These are phyloP conservation scores for Friedmanniomyces simplex DNA, from an alignment of 495 filamentous ascomycete genomes.

Conservation along the genomic window DNA sequence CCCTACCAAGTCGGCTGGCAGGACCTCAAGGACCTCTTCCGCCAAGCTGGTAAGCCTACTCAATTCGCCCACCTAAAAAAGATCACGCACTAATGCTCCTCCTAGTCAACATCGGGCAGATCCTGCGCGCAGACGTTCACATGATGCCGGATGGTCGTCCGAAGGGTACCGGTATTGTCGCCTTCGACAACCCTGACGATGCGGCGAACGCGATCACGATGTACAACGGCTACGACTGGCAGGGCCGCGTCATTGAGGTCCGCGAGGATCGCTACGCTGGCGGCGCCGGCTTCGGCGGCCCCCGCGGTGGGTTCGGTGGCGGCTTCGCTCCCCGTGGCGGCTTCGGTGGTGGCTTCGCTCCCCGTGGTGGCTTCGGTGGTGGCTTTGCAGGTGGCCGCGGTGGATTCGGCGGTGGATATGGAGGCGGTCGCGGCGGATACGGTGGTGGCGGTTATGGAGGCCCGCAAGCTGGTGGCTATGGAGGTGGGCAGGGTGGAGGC, in stretches of 20 bases:
- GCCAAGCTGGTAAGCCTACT: constrained; percentile 74
- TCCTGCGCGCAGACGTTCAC: constrained; percentile 95
- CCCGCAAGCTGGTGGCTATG: constrained; percentile 37
- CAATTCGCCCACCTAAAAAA: background rate
- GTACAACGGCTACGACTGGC: constrained; percentile 99
- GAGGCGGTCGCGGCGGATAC: constrained; percentile 36
- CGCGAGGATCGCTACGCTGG: constrained; percentile 92
- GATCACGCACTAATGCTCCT: constrained; percentile 6
- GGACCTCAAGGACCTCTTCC: constrained; percentile 97
- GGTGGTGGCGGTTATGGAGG: constrained; percentile 37
- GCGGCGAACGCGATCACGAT: constrained; percentile 90
- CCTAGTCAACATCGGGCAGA: constrained; percentile 55
- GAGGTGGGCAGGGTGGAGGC: constrained; percentile 31
- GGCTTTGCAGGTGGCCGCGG: constrained; percentile 37
- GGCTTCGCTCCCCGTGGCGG: constrained; percentile 38
- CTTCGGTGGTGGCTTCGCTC: constrained; percentile 34
- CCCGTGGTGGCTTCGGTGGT: constrained; percentile 39
- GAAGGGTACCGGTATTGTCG: constrained; percentile 92
- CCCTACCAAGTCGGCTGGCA: constrained; percentile 98
- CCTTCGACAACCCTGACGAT: constrained; percentile 88
- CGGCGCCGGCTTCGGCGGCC: constrained; percentile 45
- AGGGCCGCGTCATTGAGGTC: constrained; percentile 84
- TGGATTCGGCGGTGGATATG: constrained; percentile 35
- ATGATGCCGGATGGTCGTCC: constrained; percentile 83
- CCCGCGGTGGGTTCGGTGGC: constrained; percentile 47